Evolutionary conservation across 2,329 filamentous ascomycete genomes (phyloP).

Genomic region (Stylonectria norvegica): DNA sequence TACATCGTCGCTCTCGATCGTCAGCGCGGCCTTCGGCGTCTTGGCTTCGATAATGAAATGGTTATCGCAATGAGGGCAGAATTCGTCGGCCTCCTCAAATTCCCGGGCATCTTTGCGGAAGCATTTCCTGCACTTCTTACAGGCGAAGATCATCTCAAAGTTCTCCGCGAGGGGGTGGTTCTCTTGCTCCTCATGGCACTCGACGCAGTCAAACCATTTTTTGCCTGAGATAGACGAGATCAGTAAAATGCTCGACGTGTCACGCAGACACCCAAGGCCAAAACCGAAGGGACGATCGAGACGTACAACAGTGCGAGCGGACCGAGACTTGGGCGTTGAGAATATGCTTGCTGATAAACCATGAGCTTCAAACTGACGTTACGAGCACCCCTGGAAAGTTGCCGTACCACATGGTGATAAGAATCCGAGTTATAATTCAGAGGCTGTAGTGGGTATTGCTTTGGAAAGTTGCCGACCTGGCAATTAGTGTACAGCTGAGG

Average conservation of each 20-base stretch:
- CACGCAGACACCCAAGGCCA: no score
- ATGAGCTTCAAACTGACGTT: constrained; percentile 5
- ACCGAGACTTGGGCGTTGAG: constrained; percentile 97
- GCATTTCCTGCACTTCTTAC: constrained; percentile 98
- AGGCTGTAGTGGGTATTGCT: neutral
- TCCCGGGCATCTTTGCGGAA: constrained; percentile 91
- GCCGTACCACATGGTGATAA: constrained; percentile 37
- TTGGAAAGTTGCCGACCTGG: no score
- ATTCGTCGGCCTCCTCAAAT: constrained; percentile 96
- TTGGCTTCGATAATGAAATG: constrained; percentile 92
- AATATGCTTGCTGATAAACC: constrained; percentile 76
- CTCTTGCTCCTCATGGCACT: constrained; percentile 85
- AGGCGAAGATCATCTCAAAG: constrained; percentile 89
- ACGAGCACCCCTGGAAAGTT: neutral
- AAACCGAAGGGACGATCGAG: no score
- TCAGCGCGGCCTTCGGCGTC: constrained; percentile 75
- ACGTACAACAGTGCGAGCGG: constrained; percentile 89
- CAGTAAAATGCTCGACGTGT: no score
- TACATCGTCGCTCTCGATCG: constrained; percentile 88
- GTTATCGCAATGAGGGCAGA: constrained; percentile 98
- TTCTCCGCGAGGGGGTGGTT: constrained; percentile 71
- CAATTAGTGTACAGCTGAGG: no score
- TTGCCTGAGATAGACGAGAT: constrained; percentile 65
- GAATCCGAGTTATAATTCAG: neutral
- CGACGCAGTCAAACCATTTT: constrained; percentile 98